Percentiles rank a stretch among this genome's conserved stretches.
Evolutionary conservation across 1,139 yeast genomes (phyloP).

Genomic region (Hansenula sp.): DNA sequence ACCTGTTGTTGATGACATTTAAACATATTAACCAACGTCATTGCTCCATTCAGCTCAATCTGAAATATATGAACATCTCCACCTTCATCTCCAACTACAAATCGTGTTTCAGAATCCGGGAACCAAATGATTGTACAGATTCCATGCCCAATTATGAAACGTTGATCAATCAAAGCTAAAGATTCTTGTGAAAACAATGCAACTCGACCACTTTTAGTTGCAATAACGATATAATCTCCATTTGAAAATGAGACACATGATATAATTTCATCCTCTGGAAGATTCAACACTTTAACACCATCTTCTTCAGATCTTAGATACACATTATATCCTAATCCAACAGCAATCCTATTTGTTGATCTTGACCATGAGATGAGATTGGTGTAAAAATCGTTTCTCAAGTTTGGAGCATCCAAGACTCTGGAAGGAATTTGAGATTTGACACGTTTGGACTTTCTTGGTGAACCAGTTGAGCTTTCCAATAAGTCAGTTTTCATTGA

Average conservation of each 20-base stretch:
- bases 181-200: slow-evolving; percentile 35
- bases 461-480: too few species aligned
- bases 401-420: slow-evolving; percentile 68
- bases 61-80: slow-evolving; percentile 55
- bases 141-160: slow-evolving; percentile 29
- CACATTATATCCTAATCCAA: slow-evolving; percentile 60
- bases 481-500: too few species aligned
- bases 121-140: slow-evolving; percentile 54
- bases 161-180: slow-evolving; percentile 19
- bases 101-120: slow-evolving; percentile 31
- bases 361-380: slow-evolving; percentile 75
- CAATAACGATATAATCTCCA: slow-evolving; percentile 48
- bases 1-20: slow-evolving; percentile 60
- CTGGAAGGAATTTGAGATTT: slow-evolving; percentile 32
- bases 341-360: slow-evolving; percentile 49
- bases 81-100: slow-evolving; percentile 65
- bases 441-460: slow-evolving; percentile 4
- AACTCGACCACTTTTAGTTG: slow-evolving; percentile 49
- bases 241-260: slow-evolving; percentile 58
- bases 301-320: slow-evolving; percentile 61
- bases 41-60: slow-evolving; percentile 18
- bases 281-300: slow-evolving; percentile 37
- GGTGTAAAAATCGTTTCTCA: slow-evolving; percentile 77
- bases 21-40: slow-evolving; percentile 28
- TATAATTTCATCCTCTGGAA: slow-evolving; percentile 35